Percentiles rank a stretch among this genome's conserved stretches.
phyloP scores from a whole-genome alignment of 805 yeast species.

The Saccharomycopsis amapae region DNA sequence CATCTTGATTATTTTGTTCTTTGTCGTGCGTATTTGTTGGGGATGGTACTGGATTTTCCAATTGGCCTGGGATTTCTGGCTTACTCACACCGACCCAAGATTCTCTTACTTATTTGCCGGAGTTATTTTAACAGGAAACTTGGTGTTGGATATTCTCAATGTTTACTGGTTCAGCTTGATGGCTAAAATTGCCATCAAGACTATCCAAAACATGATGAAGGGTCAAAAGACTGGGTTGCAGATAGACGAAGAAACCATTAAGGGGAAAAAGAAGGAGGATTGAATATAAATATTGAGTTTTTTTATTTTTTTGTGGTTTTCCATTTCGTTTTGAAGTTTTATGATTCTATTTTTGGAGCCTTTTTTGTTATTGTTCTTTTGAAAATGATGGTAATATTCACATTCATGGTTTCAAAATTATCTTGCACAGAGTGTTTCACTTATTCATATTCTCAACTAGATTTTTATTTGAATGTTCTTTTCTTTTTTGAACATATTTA shows the following conservation, averaged over 20 bases:
- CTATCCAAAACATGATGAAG: conserved; percentile 28
- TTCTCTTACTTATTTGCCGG: conserved; percentile 36
- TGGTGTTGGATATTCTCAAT: conserved; percentile 58
- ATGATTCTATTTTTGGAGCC: too few species aligned
- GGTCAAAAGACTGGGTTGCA: conserved; percentile 20
- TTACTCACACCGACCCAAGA: conserved; percentile 35
- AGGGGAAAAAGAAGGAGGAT: not conserved
- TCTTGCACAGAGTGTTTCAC: too few species aligned
- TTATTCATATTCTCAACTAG: too few species aligned
- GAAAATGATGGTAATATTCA: too few species aligned
- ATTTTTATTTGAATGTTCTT: too few species aligned
- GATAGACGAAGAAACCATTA: conserved; percentile 18
- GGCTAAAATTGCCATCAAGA: conserved; percentile 54
- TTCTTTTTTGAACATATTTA: too few species aligned
- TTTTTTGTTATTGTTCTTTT: too few species aligned
- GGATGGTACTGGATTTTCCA: conserved; percentile 63
- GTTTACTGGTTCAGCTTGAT: conserved; percentile 76
- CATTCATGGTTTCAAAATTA: too few species aligned
- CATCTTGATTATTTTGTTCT: conserved; percentile 55
- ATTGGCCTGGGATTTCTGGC: conserved; percentile 41
- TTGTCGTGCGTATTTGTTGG: conserved; percentile 68
- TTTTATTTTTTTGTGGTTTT: too few species aligned
- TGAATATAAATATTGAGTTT: not conserved
- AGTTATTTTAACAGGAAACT: conserved; percentile 39
- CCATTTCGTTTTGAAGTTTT: not conserved